Percentiles rank a stretch among this genome's conserved stretches.
Evolutionary conservation across 352 stramenopile species (phyloP).

Genomic region (Pythium pyrilobum): DNA sequence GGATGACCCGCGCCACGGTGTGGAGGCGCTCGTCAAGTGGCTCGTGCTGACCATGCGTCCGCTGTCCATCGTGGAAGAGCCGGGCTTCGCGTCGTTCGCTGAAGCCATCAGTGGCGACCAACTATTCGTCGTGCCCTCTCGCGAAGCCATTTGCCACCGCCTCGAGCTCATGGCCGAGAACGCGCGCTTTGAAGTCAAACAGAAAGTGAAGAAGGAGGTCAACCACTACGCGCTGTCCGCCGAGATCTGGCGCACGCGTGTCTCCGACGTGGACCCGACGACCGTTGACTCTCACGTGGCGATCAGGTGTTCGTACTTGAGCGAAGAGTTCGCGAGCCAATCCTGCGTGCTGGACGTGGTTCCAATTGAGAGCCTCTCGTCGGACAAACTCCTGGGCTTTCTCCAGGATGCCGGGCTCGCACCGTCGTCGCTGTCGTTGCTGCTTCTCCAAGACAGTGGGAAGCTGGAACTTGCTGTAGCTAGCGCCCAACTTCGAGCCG

Average conservation of each 20-base stretch:
- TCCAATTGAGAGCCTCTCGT: neutral
- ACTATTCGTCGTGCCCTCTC: constrained; percentile 19
- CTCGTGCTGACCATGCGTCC: constrained; percentile 29
- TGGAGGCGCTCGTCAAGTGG: constrained; percentile 36
- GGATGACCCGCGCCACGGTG: constrained; percentile 24
- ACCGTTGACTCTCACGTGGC: neutral
- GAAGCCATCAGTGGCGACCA: constrained; percentile 14
- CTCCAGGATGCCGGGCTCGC: constrained; percentile 23
- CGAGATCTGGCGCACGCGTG: constrained; percentile 18
- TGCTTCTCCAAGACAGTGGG: constrained; percentile 9
- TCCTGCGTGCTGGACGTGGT: constrained; percentile 28
- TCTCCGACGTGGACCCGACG: neutral
- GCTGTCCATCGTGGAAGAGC: constrained; percentile 28
- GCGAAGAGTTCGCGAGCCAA: constrained; percentile 23
- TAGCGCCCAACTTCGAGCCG: constrained; percentile 1
- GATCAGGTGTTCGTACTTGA: constrained; percentile 25
- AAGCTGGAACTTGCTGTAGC: neutral
- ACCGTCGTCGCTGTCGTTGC: constrained; percentile 8
- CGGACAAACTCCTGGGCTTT: neutral
- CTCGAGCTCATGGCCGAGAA: constrained; percentile 33
- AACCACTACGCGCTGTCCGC: constrained; percentile 20
- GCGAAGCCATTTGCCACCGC: constrained; percentile 26
- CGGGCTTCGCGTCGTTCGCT: constrained; percentile 26
- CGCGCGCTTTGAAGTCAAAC: constrained; percentile 29
- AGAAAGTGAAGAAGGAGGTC: constrained; percentile 32